A percentile compares a stretch with the other conserved stretches of the same genome.
Conservation (phyloP, 352 stramenopile genomes). For the Globisporangium cederbergense region DNA sequence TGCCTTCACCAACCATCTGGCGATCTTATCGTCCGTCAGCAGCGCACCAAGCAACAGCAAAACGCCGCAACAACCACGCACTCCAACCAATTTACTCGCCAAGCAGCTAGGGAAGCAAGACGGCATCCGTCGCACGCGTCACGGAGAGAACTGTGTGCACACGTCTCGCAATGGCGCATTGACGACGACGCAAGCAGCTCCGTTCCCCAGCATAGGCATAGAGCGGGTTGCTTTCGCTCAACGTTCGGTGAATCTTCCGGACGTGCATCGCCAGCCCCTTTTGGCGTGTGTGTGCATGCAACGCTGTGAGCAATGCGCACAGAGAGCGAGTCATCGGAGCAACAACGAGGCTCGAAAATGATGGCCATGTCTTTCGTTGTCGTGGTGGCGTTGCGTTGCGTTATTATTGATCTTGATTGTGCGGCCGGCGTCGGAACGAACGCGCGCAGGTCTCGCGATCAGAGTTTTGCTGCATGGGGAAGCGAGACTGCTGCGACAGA, state of each 20-base stretch:
- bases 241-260: constrained; percentile 6
- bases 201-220: background rate
- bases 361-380: background rate
- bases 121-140: too few species aligned
- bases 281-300: background rate
- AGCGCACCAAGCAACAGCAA: background rate
- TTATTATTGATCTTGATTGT: background rate
- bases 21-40: background rate
- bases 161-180: too few species aligned
- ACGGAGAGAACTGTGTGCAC: too few species aligned
- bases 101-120: background rate
- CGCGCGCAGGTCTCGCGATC: constrained; percentile 4
- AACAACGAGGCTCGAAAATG: background rate
- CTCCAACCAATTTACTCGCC: background rate
- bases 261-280: background rate
- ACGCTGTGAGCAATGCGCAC: background rate
- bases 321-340: background rate
- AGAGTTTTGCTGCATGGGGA: constrained; percentile 2
- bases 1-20: background rate
- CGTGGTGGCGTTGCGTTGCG: background rate
- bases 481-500: background rate
- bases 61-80: background rate
- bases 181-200: background rate
- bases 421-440: constrained; percentile 4
- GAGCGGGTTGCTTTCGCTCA: background rate